Conservation (phyloP, 2,329 filamentous ascomycete genomes). For the Claviceps digitariae region DNA sequence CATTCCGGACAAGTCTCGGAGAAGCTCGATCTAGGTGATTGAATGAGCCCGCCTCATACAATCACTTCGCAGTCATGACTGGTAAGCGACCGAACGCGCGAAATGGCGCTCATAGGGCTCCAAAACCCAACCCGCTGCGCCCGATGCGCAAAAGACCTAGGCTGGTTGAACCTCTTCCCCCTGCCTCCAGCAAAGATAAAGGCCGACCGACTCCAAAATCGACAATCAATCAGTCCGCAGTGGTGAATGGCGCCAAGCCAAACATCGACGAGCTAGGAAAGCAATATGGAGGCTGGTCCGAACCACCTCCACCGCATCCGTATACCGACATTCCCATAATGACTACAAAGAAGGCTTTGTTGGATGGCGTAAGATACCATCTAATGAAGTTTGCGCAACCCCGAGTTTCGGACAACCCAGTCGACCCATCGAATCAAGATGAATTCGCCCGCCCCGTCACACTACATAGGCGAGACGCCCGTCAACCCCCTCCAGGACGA, state of each 20-base stretch:
- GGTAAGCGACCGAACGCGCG: slow-evolving; percentile 23
- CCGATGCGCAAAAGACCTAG: slow-evolving; percentile 26
- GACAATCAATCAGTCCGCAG: slow-evolving; percentile 9
- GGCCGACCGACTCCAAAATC: slow-evolving; percentile 11
- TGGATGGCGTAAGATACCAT: slow-evolving; percentile 73
- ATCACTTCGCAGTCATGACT: slow-evolving; percentile 24
- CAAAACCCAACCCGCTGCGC: slow-evolving; percentile 24
- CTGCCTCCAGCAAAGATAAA: slow-evolving; percentile 37
- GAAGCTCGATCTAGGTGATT: not conserved
- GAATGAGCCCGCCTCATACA: no score
- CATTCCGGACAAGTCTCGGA: not conserved
- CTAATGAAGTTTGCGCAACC: slow-evolving; percentile 64
- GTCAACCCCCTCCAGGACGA: slow-evolving; percentile 50
- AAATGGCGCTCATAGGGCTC: slow-evolving; percentile 18
- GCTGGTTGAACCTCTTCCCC: slow-evolving; percentile 48
- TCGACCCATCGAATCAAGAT: slow-evolving; percentile 58
- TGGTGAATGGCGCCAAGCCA: slow-evolving; percentile 16
- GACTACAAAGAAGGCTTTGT: slow-evolving; percentile 67
- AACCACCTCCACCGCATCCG: slow-evolving; percentile 30
- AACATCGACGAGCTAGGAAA: slow-evolving; percentile 29
- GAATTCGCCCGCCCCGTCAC: slow-evolving; percentile 82
- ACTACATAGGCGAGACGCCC: slow-evolving; percentile 77
- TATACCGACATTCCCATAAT: slow-evolving; percentile 55
- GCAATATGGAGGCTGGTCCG: slow-evolving; percentile 44
- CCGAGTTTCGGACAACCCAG: slow-evolving; percentile 41